Conservation (phyloP, 176 grass and related monocot species). For the Oryza rufipogon region DNA sequence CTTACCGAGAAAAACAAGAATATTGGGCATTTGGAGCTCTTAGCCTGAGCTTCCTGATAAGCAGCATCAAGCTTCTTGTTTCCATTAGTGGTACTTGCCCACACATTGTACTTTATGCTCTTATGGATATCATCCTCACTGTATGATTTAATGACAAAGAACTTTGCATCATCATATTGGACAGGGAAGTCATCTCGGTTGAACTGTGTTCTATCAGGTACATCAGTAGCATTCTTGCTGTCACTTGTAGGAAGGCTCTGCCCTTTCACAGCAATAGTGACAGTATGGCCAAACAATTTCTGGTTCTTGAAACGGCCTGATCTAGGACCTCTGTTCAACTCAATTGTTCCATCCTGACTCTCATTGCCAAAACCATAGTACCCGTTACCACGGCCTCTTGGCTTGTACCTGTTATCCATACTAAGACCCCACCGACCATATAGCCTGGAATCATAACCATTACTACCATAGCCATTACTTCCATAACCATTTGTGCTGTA, state of each 20-base stretch:
- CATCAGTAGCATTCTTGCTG: conserved; percentile 41
- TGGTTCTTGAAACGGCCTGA: conserved; percentile 83
- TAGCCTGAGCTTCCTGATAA: conserved; percentile 86
- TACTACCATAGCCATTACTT: conserved; percentile 55
- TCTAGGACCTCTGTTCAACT: conserved; percentile 89
- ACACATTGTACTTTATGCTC: conserved; percentile 93
- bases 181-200: conserved; percentile 77
- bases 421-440: conserved; percentile 67
- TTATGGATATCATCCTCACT: conserved; percentile 98
- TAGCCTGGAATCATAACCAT: conserved; percentile 69
- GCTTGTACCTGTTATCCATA: conserved; percentile 73
- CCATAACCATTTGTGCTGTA: conserved; percentile 43
- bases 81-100: conserved; percentile 96
- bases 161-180: conserved; percentile 79
- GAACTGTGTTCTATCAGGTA: conserved; percentile 67
- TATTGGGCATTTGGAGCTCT: conserved; percentile 66
- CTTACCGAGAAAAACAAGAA: conserved; percentile 96
- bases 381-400: conserved; percentile 59
- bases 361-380: conserved; percentile 76
- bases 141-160: conserved; percentile 93
- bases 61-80: conserved; percentile 95
- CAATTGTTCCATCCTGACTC: conserved; percentile 78
- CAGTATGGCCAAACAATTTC: conserved; percentile 62
- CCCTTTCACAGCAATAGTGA: conserved; percentile 74
- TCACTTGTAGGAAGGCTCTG: conserved; percentile 63